phyloP scores from a whole-genome alignment of 176 grass and related monocot species.

The Carex scoparia region DNA sequence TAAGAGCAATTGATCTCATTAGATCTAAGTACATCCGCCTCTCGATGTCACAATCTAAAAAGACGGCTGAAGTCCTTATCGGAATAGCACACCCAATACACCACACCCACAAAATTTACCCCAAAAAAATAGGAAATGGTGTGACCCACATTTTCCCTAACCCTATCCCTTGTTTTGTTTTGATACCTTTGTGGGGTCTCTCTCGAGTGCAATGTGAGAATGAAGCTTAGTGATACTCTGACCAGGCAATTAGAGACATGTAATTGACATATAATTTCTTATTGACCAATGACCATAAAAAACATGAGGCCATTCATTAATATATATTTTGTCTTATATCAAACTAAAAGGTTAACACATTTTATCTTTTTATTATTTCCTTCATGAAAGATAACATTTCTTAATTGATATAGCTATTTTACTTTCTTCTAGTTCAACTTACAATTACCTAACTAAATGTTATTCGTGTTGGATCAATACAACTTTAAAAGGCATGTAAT shows the following conservation, averaged over 20 bases:
- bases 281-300: background rate
- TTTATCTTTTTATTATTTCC: background rate
- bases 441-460: background rate
- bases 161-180: background rate
- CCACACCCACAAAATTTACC: constrained; percentile 16
- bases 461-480: background rate
- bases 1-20: too few relatives aligned
- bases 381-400: background rate
- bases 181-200: background rate
- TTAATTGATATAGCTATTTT: background rate
- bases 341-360: background rate
- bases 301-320: background rate
- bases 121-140: background rate
- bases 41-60: too few relatives aligned
- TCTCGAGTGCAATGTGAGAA: background rate
- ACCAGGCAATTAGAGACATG: background rate
- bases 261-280: background rate
- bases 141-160: background rate
- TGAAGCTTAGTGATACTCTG: background rate
- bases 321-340: background rate
- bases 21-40: too few relatives aligned
- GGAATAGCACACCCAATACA: background rate
- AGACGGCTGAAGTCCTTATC: constrained; percentile 15
- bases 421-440: background rate
- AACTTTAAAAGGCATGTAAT: background rate